Conservation (phyloP, 176 grass and related monocot species). For the Avena eriantha region DNA sequence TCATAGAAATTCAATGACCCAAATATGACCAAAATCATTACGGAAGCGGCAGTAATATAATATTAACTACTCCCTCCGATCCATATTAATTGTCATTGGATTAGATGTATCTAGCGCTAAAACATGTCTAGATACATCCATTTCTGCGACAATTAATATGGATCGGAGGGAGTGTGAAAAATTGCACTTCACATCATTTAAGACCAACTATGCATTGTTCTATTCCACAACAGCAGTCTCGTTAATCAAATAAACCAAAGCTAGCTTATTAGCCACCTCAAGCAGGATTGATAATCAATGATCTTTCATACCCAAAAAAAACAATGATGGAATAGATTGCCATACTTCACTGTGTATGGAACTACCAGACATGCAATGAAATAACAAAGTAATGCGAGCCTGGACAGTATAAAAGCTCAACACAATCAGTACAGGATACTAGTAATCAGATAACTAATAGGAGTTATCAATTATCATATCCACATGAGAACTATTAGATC, state of each 20-base stretch:
- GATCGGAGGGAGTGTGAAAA: too few relatives aligned
- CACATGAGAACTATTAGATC: constrained; percentile 24
- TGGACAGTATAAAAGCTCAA: constrained; percentile 8
- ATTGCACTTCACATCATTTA: background rate
- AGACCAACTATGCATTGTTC: background rate
- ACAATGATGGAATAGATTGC: constrained; percentile 4
- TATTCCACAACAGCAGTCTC: background rate
- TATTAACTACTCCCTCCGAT: too few relatives aligned
- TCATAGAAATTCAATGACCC: background rate
- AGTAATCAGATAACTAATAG: background rate
- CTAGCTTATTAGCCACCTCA: background rate
- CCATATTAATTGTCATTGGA: too few relatives aligned
- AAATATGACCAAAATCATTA: background rate
- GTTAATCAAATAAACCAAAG: constrained; percentile 1
- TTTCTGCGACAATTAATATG: too few relatives aligned
- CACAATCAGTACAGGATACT: background rate
- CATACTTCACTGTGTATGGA: background rate
- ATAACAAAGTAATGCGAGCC: background rate
- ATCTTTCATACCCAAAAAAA: background rate
- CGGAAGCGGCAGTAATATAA: background rate
- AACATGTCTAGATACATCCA: too few relatives aligned
- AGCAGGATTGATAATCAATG: background rate
- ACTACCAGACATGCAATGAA: constrained; percentile 15
- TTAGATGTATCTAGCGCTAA: too few relatives aligned
- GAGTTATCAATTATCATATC: constrained; percentile 1